Conservation (phyloP, 305 asterid genomes). For the Petunia hybrid region DNA sequence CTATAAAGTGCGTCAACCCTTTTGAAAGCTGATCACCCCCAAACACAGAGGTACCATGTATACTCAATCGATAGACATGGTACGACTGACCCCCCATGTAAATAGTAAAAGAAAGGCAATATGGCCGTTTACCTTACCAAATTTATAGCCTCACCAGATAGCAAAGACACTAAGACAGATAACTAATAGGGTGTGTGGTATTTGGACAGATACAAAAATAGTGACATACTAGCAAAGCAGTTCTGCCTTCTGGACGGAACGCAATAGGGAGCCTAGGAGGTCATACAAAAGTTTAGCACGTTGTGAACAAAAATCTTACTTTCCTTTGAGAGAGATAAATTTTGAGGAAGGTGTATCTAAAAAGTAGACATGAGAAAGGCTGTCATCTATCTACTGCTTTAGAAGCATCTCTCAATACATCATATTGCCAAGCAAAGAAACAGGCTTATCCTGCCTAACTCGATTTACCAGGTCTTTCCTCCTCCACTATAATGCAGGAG, state of each 20-base stretch:
- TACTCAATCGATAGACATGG: background rate
- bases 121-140: background rate
- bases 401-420: background rate
- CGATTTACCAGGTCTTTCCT: background rate
- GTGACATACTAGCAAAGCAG: background rate
- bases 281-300: background rate
- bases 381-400: background rate
- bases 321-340: background rate
- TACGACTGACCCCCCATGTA: background rate
- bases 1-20: constrained; percentile 7
- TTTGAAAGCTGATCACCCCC: background rate
- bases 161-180: background rate
- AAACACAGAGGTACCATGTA: background rate
- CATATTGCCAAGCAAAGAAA: constrained; percentile 10
- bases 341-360: constrained; percentile 6
- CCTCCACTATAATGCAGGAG: background rate
- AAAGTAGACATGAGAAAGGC: background rate
- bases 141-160: background rate
- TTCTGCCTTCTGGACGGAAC: background rate
- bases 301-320: background rate
- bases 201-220: background rate
- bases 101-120: constrained; percentile 9
- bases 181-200: background rate
- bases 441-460: background rate
- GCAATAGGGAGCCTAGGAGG: background rate